Evolutionary conservation across 176 grass and related monocot genomes (phyloP), one percentile per base, ranked within the genome.

Genomic region (Eragrostis curvula): DNA sequence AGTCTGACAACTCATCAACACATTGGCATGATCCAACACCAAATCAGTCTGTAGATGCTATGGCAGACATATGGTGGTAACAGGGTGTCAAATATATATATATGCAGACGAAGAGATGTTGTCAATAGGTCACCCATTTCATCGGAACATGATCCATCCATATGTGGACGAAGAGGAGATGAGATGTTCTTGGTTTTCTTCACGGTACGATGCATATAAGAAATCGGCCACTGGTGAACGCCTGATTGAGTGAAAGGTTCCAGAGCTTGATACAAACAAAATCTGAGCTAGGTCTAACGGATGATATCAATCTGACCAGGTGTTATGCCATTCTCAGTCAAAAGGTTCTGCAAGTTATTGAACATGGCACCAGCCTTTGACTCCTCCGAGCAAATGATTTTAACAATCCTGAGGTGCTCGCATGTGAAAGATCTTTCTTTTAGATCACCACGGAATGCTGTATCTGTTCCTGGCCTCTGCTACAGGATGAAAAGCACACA

Each of bases 391-490:
- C 64, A 82, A 63, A 77, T 44, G 65, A 87, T 77, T 43, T 82
- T 13, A 77, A 77, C 23, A 63, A 30, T 25, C 56, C 71, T 7
- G 62, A 83, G 86, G 2, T 83, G 55, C 23, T 71, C 46, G 64
- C 72, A 87, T 27, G 53, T 77, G 49, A 87, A 87, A 3, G 55
- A 87, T 53, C 45, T 64, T 44, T 71, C 63, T 64, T 70, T 10
- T 18, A 63, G 71, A 21, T 70, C 64, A 0, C 64, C 71, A 52
- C 48, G 30, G 52, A 81, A 64, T 21, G 1, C 60, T 42, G 16
- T 0, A 61, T 6, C 1, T 21, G 2, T 5, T 42, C 0, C 3
- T 8, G 0, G 21, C 52, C 0, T 6, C 39, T 10, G 5, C 16
- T 43, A 39, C 28, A 10, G 2, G 17, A 46, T 44, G 36, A 55